Conservation (phyloP, 2,329 filamentous ascomycete species). For the Leptosphaerulina australis region DNA sequence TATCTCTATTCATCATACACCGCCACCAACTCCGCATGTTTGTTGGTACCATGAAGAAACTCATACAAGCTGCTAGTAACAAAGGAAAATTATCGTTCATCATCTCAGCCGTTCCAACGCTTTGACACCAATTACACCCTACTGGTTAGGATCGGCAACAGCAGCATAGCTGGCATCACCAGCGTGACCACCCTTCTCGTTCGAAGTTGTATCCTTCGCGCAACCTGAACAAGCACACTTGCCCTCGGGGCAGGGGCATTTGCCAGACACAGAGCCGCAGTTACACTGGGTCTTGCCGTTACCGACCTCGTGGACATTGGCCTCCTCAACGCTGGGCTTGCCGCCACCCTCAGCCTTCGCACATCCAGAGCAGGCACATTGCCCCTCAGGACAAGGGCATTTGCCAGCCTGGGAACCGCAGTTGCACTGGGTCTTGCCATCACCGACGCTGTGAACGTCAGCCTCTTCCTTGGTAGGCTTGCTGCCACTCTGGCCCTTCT, state of each 20-base stretch:
- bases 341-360: constrained; percentile 45
- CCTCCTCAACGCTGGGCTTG: constrained; percentile 45
- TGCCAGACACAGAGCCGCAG: constrained; percentile 51
- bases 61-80: constrained; percentile 1
- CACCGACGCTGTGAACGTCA: constrained; percentile 47
- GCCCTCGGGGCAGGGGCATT: constrained; percentile 55
- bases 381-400: constrained; percentile 54
- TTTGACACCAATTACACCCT: neutral
- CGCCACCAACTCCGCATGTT: constrained; percentile 10
- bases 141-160: constrained; percentile 21
- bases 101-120: neutral
- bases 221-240: constrained; percentile 56
- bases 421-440: constrained; percentile 56
- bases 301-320: constrained; percentile 48
- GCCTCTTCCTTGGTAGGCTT: constrained; percentile 45
- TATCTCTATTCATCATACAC: constrained; percentile 15
- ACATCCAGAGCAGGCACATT: constrained; percentile 56
- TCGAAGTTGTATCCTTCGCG: constrained; percentile 45
- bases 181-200: constrained; percentile 19
- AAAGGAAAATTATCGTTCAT: constrained; percentile 11
- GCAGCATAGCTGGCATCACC: constrained; percentile 16
- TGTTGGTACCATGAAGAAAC: neutral
- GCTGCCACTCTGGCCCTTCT: constrained; percentile 57
- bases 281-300: constrained; percentile 56
- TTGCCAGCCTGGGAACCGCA: constrained; percentile 51